Conservation (phyloP, 441 rosid genomes). For the Theobroma grandiflorum region DNA sequence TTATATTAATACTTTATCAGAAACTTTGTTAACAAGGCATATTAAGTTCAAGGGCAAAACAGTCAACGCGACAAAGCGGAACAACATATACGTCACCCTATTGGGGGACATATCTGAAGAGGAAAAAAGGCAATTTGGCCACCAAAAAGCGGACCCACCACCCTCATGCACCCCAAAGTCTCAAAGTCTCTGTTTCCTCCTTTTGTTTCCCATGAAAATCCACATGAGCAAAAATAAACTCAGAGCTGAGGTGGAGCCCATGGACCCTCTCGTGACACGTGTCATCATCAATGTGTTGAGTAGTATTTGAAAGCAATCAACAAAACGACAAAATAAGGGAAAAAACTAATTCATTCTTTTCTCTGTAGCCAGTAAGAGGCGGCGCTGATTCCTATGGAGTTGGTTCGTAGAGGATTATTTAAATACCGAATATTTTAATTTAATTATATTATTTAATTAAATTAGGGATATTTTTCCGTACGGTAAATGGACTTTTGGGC, state of each 20-base stretch:
- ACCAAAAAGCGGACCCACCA: not conserved
- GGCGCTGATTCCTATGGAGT: not conserved
- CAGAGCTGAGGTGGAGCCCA: not conserved
- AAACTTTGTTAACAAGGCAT: too few relatives aligned
- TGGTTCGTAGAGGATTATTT: not conserved
- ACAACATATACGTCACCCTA: not conserved
- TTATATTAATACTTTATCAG: too few relatives aligned
- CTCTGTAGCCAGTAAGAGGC: not conserved
- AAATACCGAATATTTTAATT: not conserved
- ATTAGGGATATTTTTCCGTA: too few relatives aligned
- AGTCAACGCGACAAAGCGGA: not conserved
- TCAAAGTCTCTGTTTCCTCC: not conserved
- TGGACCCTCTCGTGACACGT: not conserved
- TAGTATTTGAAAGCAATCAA: not conserved
- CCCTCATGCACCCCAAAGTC: not conserved
- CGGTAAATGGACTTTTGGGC: not conserved
- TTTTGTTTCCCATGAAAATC: not conserved
- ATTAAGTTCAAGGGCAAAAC: not conserved
- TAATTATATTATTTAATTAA: not conserved
- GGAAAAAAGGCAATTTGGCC: not conserved
- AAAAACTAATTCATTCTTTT: not conserved
- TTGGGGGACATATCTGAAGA: not conserved
- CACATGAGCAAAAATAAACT: not conserved
- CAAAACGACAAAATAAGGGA: not conserved
- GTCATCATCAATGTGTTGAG: not conserved